Evolutionary conservation across 169 alveolate genomes (phyloP), one percentile per base, ranked within the genome.

Genomic region (Cryptosporidium parvum): DNA sequence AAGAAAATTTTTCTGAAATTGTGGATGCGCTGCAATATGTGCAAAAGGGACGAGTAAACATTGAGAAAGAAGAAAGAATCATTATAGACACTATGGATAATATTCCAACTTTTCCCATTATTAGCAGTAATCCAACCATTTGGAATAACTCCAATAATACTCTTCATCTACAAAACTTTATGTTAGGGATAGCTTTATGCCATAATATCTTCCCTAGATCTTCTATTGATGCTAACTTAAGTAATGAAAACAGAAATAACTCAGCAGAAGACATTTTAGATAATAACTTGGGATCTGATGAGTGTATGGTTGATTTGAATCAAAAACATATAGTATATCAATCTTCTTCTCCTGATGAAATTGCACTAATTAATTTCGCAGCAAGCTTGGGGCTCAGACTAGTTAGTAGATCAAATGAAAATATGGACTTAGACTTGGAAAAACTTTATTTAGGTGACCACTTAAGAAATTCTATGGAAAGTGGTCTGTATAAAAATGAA

Each of bases 321-420:
- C 75, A 91, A 65, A 91, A 93, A 33, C 93, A 91, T 72, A 93
- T 94, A 69, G 96, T 93, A 42, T 97, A 93, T 93, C 98, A 98
- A 91, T 99, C 99, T 1, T 95, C 99, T n/a, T 96, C 99, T 7
- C 99, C 99, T 7, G 99, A 98, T 92, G 99, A 98, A 93, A 96
- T 98, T 21, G 99, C 99, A 2, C 94, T 97, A 72, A 98, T 98
- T n/a, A 95, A 94, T 85, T 97, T 97, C 91, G 99, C 99, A 0
- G 96, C 97, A 39, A 86, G 68, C 69, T 87, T 97, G 75, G 98
- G 98, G 37, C 93, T 97, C 91, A 91, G 94, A 86, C 96, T 98
- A 58, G 92, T 93, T 39, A 93, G 94, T 53, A 87, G 99, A 59
- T 97, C 97, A 35, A 96, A 96, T 51, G 87, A 94, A 85, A 67